Conservation (phyloP, 495 filamentous ascomycete species). For the Beverwykella pulmonaria region DNA sequence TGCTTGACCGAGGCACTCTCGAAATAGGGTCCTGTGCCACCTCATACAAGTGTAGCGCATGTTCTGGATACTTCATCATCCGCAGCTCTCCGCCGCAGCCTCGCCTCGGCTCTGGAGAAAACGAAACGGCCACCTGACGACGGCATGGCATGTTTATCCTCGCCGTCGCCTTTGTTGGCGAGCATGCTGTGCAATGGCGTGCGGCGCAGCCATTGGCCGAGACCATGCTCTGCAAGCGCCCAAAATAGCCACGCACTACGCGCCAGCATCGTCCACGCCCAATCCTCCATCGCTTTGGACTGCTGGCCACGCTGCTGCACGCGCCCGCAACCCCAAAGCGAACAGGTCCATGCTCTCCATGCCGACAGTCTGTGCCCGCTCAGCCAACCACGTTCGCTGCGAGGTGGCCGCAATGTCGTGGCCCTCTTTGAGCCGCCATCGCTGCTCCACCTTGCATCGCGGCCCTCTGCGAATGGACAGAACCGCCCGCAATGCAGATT, state of each 20-base stretch:
- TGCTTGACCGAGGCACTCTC: no score
- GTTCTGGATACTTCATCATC: background rate
- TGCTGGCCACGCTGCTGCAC: constrained; percentile 9
- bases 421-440: constrained; percentile 36
- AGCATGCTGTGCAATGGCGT: constrained; percentile 12
- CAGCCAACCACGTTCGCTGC: constrained; percentile 21
- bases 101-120: background rate
- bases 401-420: constrained; percentile 32
- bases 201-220: constrained; percentile 24
- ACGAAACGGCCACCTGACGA: background rate
- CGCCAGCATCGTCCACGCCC: constrained; percentile 25
- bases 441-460: constrained; percentile 6
- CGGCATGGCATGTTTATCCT: background rate
- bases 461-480: constrained; percentile 23
- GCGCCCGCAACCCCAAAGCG: constrained; percentile 29
- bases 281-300: constrained; percentile 1
- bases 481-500: constrained; percentile 28
- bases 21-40: background rate
- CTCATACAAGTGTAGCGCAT: background rate
- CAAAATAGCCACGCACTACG: constrained; percentile 28
- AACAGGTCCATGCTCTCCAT: constrained; percentile 13
- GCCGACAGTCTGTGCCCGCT: background rate
- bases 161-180: constrained; percentile 26
- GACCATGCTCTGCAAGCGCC: constrained; percentile 6
- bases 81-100: constrained; percentile 8